Percentiles rank a stretch among this genome's conserved stretches.
Evolutionary conservation across 2,329 filamentous ascomycete genomes (phyloP).

Genomic region (Chaetomium strumarium): DNA sequence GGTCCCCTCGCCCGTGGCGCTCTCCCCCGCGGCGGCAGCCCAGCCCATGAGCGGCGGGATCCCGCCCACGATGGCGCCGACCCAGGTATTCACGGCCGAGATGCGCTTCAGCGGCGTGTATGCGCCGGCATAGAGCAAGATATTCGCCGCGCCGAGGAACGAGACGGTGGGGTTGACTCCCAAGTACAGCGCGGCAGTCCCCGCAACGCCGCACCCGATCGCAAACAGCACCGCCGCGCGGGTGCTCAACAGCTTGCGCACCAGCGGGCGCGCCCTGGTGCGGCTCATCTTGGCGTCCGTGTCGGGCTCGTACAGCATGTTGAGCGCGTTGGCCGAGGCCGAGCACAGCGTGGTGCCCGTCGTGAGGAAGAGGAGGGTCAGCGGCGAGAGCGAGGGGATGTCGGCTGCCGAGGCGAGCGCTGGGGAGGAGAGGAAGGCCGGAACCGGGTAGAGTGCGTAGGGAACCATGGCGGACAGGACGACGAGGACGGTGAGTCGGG

Average conservation of each 20-base stretch:
- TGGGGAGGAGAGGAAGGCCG: slow-evolving; percentile 70
- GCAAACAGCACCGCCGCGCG: slow-evolving; percentile 74
- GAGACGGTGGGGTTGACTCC: slow-evolving; percentile 94
- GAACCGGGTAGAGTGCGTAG: slow-evolving; percentile 90
- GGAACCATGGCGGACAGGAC: slow-evolving; percentile 85
- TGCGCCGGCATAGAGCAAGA: slow-evolving; percentile 79
- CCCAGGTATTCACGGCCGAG: slow-evolving; percentile 86
- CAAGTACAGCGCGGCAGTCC: slow-evolving; percentile 70
- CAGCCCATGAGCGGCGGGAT: slow-evolving; percentile 98
- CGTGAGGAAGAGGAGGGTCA: slow-evolving; percentile 89
- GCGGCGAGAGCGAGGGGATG: slow-evolving; percentile 75
- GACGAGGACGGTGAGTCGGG: slow-evolving; percentile 84
- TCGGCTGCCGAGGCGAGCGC: slow-evolving; percentile 45
- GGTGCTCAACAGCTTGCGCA: slow-evolving; percentile 68
- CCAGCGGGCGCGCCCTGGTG: slow-evolving; percentile 86
- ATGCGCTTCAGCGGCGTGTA: slow-evolving; percentile 92
- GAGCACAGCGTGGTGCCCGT: slow-evolving; percentile 81
- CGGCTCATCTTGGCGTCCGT: slow-evolving; percentile 90
- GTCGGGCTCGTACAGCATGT: slow-evolving; percentile 91
- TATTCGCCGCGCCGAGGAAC: slow-evolving; percentile 77
- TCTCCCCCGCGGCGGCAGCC: slow-evolving; percentile 88
- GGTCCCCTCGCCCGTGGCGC: slow-evolving; percentile 66
- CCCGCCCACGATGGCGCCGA: slow-evolving; percentile 84
- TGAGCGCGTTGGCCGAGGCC: slow-evolving; percentile 89
- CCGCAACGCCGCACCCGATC: slow-evolving; percentile 60